Evolutionary conservation across 345 rosid genomes (phyloP).

Genomic region (Punica granatum): DNA sequence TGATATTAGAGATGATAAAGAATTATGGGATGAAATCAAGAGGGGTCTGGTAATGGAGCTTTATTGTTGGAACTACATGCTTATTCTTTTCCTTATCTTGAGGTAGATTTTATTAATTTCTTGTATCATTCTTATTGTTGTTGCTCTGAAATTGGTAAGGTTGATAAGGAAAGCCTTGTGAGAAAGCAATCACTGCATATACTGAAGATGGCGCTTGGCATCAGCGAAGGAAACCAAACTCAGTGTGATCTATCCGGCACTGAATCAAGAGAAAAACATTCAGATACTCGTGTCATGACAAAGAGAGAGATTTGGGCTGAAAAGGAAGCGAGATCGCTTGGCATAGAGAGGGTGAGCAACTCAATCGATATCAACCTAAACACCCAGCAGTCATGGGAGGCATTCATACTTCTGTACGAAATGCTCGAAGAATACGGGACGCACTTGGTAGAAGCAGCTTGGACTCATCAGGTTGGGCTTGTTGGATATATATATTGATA

Average conservation of each 20-base stretch:
- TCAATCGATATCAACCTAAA: slow-evolving; percentile 38
- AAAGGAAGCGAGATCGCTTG: slow-evolving; percentile 86
- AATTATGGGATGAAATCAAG: slow-evolving; percentile 83
- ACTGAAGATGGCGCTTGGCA: slow-evolving; percentile 43
- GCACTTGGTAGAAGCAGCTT: slow-evolving; percentile 93
- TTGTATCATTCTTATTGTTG: slow-evolving; percentile 4
- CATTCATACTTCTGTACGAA: slow-evolving; percentile 77
- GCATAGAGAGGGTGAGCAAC: slow-evolving; percentile 54
- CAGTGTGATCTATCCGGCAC: slow-evolving; percentile 22
- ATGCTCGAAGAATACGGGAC: slow-evolving; percentile 97
- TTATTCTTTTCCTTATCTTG: neutral
- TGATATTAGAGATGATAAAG: slow-evolving; percentile 55
- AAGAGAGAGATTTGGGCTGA: slow-evolving; percentile 80
- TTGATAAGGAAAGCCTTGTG: slow-evolving; percentile 66
- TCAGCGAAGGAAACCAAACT: slow-evolving; percentile 28
- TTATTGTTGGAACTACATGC: slow-evolving; percentile 7
- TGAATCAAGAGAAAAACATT: slow-evolving; percentile 28
- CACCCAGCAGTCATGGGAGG: slow-evolving; percentile 71
- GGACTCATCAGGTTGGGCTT: slow-evolving; percentile 77
- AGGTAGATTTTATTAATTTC: neutral
- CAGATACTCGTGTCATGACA: slow-evolving; percentile 43
- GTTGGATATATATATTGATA: neutral
- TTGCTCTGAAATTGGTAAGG: slow-evolving; percentile 29
- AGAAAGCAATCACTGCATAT: slow-evolving; percentile 92
- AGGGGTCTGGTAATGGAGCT: slow-evolving; percentile 68